phyloP scores from a whole-genome alignment of 768 basidiomycete genomes.

The Phaeotremella fagi region DNA sequence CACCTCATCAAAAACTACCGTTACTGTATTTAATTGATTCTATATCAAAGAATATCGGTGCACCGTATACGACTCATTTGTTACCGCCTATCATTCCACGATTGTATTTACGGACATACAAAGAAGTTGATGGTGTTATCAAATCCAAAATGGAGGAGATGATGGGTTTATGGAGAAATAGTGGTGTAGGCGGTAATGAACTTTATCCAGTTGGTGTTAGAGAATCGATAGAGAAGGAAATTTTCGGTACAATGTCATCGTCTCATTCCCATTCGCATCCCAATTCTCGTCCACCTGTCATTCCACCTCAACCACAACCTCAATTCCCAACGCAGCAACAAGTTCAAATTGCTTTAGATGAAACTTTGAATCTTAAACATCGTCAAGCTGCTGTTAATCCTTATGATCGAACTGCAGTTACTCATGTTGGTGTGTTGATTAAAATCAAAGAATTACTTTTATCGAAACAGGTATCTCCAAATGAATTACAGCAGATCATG shows the following conservation, averaged over 20 bases:
- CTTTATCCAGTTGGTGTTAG: constrained; percentile 80
- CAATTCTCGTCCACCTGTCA: neutral
- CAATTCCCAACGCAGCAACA: constrained; percentile 62
- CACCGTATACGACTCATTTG: constrained; percentile 75
- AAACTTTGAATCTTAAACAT: constrained; percentile 74
- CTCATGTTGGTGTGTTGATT: constrained; percentile 70
- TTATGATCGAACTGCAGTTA: constrained; percentile 63
- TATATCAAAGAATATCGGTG: constrained; percentile 91
- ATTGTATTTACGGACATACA: constrained; percentile 82
- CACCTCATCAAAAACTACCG: constrained; percentile 83
- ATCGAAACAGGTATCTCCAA: constrained; percentile 58
- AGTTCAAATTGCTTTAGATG: constrained; percentile 77
- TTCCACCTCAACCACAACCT: constrained; percentile 8
- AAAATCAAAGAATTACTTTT: constrained; percentile 44
- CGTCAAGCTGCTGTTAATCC: constrained; percentile 66
- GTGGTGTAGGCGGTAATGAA: constrained; percentile 71
- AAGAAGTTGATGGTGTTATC: constrained; percentile 73
- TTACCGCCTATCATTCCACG: constrained; percentile 77
- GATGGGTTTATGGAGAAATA: constrained; percentile 88
- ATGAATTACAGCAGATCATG: constrained; percentile 48
- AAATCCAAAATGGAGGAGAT: constrained; percentile 97
- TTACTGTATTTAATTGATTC: constrained; percentile 93
- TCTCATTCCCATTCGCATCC: too few species aligned
- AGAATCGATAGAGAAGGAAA: constrained; percentile 64
- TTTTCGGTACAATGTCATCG: constrained; percentile 45